Conservation (phyloP, 352 stramenopile genomes). For the Phytophthora cryptogea region DNA sequence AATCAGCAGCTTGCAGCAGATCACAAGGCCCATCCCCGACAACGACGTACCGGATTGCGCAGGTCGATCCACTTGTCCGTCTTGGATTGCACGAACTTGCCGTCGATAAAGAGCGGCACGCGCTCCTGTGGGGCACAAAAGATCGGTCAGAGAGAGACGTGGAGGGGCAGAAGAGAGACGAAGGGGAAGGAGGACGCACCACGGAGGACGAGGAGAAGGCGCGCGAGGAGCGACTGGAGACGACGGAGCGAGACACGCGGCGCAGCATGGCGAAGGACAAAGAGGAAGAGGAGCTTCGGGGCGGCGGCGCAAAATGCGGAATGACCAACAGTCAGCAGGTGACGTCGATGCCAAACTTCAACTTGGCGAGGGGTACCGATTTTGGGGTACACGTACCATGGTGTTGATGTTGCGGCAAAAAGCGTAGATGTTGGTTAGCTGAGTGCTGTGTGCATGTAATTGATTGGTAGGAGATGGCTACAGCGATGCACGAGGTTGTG, state of each 20-base stretch:
- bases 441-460: no score
- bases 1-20: constrained; percentile 15
- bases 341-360: constrained; percentile 31
- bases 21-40: constrained; percentile 3
- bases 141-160: background rate
- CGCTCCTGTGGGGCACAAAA: constrained; percentile 41
- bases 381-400: constrained; percentile 1
- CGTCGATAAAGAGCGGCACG: constrained; percentile 91
- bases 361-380: background rate
- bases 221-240: constrained; percentile 29
- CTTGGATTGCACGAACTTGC: constrained; percentile 92
- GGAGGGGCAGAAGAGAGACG: background rate
- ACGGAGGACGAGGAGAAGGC: constrained; percentile 53
- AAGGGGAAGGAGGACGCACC: constrained; percentile 16
- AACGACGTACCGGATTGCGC: constrained; percentile 72
- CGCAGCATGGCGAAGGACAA: constrained; percentile 26
- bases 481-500: no score
- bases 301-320: constrained; percentile 24
- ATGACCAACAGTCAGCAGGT: constrained; percentile 5
- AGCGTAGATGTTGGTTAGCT: no score
- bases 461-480: no score
- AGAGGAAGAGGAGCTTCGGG: background rate
- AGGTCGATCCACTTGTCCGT: constrained; percentile 93
- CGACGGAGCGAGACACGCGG: constrained; percentile 27
- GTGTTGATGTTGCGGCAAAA: constrained; percentile 1